phyloP scores from a whole-genome alignment of 345 rosid genomes.

The Lepidium aucheri region DNA sequence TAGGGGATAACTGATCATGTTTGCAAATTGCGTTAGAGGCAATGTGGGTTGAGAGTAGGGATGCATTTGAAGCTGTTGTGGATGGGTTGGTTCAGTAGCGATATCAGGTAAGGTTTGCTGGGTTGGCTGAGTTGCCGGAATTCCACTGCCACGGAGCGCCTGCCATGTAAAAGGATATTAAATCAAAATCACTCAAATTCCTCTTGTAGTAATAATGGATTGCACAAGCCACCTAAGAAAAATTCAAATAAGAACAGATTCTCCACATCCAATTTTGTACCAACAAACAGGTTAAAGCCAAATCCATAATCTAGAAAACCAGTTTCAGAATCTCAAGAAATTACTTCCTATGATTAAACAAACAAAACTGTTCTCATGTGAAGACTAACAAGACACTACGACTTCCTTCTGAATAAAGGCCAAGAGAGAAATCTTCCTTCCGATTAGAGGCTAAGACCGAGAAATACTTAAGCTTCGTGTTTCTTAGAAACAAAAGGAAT shows the following conservation, averaged over 20 bases:
- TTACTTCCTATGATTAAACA: background rate
- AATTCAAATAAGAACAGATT: background rate
- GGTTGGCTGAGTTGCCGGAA: slow-evolving; percentile 62
- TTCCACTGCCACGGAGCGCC: slow-evolving; percentile 57
- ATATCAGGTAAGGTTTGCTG: slow-evolving; percentile 54
- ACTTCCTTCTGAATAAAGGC: background rate
- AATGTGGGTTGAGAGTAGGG: slow-evolving; percentile 83
- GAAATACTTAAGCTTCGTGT: background rate
- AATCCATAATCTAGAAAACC: background rate
- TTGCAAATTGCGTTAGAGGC: slow-evolving; percentile 76
- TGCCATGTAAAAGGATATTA: slow-evolving; percentile 17
- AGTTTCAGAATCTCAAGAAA: background rate
- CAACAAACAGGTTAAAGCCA: background rate
- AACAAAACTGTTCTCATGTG: background rate
- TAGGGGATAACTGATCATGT: slow-evolving; percentile 82
- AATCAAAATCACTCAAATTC: slow-evolving; percentile 1
- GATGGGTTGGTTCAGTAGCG: slow-evolving; percentile 73
- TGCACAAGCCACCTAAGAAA: background rate
- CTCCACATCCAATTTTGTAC: background rate
- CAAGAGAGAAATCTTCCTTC: background rate
- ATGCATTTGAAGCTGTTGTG: slow-evolving; percentile 86
- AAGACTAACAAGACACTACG: background rate
- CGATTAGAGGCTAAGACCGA: no score
- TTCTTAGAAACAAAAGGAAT: background rate
- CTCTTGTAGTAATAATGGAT: background rate